These are phyloP conservation scores for Castanospermum australe DNA, from an alignment of 306 rosid genomes.

Conservation along the genomic window DNA sequence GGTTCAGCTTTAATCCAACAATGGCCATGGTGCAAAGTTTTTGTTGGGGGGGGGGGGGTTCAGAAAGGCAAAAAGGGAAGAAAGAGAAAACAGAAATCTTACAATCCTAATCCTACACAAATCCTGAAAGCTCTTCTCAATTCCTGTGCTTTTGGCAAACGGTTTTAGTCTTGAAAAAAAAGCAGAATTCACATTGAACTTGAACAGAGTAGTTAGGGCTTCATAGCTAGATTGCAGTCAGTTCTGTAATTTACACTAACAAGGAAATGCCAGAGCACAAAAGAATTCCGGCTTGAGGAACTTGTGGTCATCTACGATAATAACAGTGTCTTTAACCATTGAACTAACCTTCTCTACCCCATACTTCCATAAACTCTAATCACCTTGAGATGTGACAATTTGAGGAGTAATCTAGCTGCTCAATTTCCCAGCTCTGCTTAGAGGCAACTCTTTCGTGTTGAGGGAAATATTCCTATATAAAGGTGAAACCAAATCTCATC, in stretches of 20 bases:
- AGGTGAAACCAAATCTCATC: background rate
- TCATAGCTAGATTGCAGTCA: conserved; percentile 1
- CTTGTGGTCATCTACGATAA: conserved; percentile 31
- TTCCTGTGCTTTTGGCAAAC: background rate
- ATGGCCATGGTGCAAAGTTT: background rate
- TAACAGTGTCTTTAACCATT: conserved; percentile 27
- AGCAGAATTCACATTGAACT: background rate
- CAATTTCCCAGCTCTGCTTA: conserved; percentile 76
- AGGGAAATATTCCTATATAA: conserved; percentile 63
- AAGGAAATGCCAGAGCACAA: background rate
- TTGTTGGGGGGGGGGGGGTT: no score
- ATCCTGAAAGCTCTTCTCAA: background rate
- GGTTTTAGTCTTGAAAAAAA: background rate
- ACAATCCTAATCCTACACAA: background rate
- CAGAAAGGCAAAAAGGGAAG: background rate
- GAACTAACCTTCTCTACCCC: conserved; percentile 10
- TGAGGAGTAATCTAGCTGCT: conserved; percentile 50
- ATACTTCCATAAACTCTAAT: conserved; percentile 7
- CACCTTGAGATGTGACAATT: conserved; percentile 53
- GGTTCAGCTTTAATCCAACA: background rate
- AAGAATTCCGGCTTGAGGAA: conserved; percentile 26
- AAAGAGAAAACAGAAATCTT: background rate
- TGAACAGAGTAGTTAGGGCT: conserved; percentile 18
- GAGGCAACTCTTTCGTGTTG: conserved; percentile 74
- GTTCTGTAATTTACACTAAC: conserved; percentile 23